Conservation (phyloP, 2,329 filamentous ascomycete genomes). For the Lasiodiplodia theobromae region DNA sequence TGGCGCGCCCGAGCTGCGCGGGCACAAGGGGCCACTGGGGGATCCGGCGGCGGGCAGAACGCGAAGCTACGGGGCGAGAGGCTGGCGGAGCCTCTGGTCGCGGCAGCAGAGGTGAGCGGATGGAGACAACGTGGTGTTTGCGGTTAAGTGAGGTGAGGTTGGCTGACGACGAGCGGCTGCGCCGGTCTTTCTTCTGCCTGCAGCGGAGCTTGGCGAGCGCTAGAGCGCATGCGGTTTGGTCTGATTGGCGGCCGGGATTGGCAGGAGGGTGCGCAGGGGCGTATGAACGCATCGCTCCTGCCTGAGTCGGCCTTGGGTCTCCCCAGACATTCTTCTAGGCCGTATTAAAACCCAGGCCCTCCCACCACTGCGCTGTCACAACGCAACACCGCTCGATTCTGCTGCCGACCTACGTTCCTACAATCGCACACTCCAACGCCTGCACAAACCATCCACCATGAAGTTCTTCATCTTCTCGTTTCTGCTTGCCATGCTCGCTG, state of each 20-base stretch:
- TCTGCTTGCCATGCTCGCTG: conserved; percentile 65
- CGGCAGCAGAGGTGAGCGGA: conserved; percentile 3
- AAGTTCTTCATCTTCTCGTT: conserved; percentile 66
- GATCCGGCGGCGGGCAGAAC: not conserved
- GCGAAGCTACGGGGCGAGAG: conserved; percentile 10
- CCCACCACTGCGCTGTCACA: not conserved
- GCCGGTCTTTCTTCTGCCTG: conserved; percentile 23
- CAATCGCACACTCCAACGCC: not conserved
- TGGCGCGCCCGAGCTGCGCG: conserved; percentile 3
- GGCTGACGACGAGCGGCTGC: conserved; percentile 17
- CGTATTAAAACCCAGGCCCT: conserved; percentile 4
- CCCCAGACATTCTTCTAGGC: conserved; percentile 12
- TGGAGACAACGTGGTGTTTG: conserved; percentile 22
- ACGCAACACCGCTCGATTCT: not conserved
- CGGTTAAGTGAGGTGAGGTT: conserved; percentile 18
- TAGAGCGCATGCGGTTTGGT: conserved; percentile 8
- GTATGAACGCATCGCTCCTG: conserved; percentile 24
- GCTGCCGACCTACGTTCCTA: not conserved
- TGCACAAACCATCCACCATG: conserved; percentile 59
- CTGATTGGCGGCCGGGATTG: conserved; percentile 14
- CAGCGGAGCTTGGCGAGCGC: conserved; percentile 8
- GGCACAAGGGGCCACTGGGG: conserved; percentile 10
- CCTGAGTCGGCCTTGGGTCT: not conserved
- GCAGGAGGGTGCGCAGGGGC: conserved; percentile 19
- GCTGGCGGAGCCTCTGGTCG: conserved; percentile 9